Conservation (phyloP, 108 stramenopile genomes). For the Fistulifera solaris region DNA sequence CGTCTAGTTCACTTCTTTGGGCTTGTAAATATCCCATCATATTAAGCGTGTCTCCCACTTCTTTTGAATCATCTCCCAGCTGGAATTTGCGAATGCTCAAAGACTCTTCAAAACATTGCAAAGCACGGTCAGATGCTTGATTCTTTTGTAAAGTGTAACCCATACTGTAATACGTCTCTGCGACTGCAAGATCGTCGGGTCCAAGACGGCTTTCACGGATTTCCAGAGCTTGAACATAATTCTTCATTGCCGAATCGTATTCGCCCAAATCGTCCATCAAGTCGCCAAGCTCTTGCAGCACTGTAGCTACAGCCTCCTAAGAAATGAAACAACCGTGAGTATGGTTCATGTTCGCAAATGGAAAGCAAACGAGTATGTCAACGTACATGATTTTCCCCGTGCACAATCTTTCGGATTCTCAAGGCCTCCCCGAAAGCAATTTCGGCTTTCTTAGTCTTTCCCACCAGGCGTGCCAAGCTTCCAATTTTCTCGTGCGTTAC, state of each 20-base stretch:
- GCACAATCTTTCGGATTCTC: constrained; percentile 39
- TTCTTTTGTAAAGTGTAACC: constrained; percentile 57
- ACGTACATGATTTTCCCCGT: constrained; percentile 44
- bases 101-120: constrained; percentile 53
- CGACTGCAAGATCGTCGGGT: constrained; percentile 43
- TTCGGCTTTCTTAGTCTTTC: constrained; percentile 55
- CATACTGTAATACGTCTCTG: constrained; percentile 62
- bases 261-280: constrained; percentile 62
- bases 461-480: constrained; percentile 35
- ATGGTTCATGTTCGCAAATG: no score
- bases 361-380: no score
- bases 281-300: constrained; percentile 67
- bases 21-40: constrained; percentile 68
- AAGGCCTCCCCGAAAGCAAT: constrained; percentile 59
- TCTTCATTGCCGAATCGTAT: constrained; percentile 46
- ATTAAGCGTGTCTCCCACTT: constrained; percentile 68
- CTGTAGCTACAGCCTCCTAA: constrained; percentile 46
- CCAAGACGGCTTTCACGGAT: constrained; percentile 42
- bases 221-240: constrained; percentile 58
- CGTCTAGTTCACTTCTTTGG: constrained; percentile 43
- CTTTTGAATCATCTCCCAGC: constrained; percentile 43
- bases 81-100: constrained; percentile 46
- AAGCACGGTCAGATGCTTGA: constrained; percentile 40
- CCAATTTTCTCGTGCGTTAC: constrained; percentile 58
- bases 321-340: no score